Evolutionary conservation across 306 rosid species (phyloP).

Genomic region (Pterocarpus santalinus): DNA sequence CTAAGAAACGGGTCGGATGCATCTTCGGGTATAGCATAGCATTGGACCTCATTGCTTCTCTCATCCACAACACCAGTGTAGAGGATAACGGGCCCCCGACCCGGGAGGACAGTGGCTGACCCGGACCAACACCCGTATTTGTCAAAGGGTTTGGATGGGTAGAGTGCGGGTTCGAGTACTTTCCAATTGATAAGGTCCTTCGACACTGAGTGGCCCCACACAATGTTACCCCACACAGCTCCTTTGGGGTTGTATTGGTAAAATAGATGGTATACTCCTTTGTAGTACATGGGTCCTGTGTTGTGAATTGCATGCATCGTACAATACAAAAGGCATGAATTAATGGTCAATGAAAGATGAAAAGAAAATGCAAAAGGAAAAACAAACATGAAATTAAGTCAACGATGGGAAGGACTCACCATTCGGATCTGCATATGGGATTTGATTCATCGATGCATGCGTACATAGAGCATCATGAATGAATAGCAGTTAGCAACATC

Average conservation of each 20-base stretch:
- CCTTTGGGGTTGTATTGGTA: constrained; percentile 92
- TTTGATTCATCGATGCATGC: constrained; percentile 21
- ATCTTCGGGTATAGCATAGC: constrained; percentile 68
- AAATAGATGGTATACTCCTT: constrained; percentile 81
- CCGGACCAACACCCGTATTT: constrained; percentile 93
- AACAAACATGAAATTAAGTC: neutral
- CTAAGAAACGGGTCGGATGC: constrained; percentile 68
- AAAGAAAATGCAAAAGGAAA: neutral
- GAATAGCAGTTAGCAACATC: constrained; percentile 16
- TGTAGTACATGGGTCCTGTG: constrained; percentile 81
- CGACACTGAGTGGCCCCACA: constrained; percentile 93
- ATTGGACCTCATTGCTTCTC: constrained; percentile 65
- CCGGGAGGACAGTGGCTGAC: constrained; percentile 75
- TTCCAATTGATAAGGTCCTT: constrained; percentile 81
- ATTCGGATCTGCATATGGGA: constrained; percentile 69
- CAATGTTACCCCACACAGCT: constrained; percentile 94
- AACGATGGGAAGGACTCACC: constrained; percentile 56
- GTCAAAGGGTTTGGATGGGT: constrained; percentile 80
- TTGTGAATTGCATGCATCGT: constrained; percentile 9
- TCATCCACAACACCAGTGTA: constrained; percentile 75
- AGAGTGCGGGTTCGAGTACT: constrained; percentile 63
- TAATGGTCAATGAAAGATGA: neutral
- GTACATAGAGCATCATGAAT: constrained; percentile 34
- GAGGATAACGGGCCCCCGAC: constrained; percentile 71
- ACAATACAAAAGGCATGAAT: neutral